phyloP scores from a whole-genome alignment of 2,329 filamentous ascomycete species.

The Colletotrichum sp. region DNA sequence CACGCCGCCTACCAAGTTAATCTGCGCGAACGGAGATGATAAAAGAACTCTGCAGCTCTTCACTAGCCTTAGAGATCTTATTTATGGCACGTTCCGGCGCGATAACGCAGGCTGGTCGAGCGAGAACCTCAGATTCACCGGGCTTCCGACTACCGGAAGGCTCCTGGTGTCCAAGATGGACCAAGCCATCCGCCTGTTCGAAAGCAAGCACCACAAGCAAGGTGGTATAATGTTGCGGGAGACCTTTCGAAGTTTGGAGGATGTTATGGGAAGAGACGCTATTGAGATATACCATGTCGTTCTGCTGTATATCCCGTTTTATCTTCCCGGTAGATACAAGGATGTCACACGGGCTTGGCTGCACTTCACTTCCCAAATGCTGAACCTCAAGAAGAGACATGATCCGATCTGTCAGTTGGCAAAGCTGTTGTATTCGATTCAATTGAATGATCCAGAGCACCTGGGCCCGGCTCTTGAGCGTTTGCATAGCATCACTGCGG shows the following conservation, averaged over 20 bases:
- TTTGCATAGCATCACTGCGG: neutral
- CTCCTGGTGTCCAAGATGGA: neutral
- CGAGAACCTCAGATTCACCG: neutral
- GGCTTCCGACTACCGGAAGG: neutral
- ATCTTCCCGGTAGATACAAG: neutral
- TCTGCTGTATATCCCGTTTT: neutral
- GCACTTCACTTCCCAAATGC: neutral
- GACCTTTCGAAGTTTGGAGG: neutral
- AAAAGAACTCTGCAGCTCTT: neutral
- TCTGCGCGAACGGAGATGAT: neutral
- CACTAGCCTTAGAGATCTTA: neutral
- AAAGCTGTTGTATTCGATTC: neutral
- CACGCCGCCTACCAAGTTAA: accelerated
- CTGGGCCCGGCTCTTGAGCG: neutral
- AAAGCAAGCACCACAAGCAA: neutral
- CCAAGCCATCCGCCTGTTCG: neutral
- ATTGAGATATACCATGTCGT: neutral
- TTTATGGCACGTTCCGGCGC: neutral
- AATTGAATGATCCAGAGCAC: neutral
- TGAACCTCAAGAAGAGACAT: neutral
- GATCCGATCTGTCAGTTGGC: neutral
- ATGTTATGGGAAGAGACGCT: neutral
- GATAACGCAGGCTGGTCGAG: neutral
- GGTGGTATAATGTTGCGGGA: neutral
- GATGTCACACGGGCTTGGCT: neutral